Conservation (phyloP, 495 filamentous ascomycete species). For the Xylaria grammica region DNA sequence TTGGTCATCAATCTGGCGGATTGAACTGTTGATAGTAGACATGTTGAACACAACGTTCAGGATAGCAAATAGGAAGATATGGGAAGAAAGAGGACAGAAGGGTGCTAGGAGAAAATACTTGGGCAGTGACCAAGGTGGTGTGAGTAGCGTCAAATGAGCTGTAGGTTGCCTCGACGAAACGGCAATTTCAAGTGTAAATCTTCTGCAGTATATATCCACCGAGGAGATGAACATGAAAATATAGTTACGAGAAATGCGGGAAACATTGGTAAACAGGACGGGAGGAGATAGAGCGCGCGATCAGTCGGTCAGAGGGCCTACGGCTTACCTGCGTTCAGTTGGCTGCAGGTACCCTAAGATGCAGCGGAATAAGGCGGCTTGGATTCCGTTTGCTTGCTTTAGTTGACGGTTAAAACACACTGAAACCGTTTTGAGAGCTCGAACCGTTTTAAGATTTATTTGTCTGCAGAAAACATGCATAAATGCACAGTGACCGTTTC, state of each 20-base stretch:
- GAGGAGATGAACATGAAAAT: conserved; percentile 19
- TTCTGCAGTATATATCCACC: conserved; percentile 22
- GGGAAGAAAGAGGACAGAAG: conserved; percentile 10
- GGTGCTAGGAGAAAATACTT: conserved; percentile 7
- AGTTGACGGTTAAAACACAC: conserved; percentile 8
- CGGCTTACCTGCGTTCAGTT: conserved; percentile 14
- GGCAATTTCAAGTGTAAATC: conserved; percentile 17
- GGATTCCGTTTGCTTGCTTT: conserved; percentile 9
- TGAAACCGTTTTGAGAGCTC: conserved; percentile 8
- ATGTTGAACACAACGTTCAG: conserved; percentile 13
- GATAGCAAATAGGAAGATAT: conserved; percentile 15
- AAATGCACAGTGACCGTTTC: conserved; percentile 11
- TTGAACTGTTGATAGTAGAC: conserved; percentile 20
- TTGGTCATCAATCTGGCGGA: conserved; percentile 23
- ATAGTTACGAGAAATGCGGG: conserved; percentile 12
- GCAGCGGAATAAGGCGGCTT: conserved; percentile 7
- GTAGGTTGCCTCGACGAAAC: conserved; percentile 13
- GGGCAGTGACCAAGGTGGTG: conserved; percentile 5
- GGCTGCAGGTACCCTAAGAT: conserved; percentile 21
- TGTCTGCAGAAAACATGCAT: conserved; percentile 14
- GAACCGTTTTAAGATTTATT: conserved; percentile 11
- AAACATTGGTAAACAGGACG: conserved; percentile 7
- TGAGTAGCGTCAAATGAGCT: conserved; percentile 8
- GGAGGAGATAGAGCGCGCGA: conserved; percentile 1
- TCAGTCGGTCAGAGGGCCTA: background rate